These are phyloP conservation scores for Mrakia frigida DNA, from an alignment of 768 basidiomycete genomes.

Conservation along the genomic window DNA sequence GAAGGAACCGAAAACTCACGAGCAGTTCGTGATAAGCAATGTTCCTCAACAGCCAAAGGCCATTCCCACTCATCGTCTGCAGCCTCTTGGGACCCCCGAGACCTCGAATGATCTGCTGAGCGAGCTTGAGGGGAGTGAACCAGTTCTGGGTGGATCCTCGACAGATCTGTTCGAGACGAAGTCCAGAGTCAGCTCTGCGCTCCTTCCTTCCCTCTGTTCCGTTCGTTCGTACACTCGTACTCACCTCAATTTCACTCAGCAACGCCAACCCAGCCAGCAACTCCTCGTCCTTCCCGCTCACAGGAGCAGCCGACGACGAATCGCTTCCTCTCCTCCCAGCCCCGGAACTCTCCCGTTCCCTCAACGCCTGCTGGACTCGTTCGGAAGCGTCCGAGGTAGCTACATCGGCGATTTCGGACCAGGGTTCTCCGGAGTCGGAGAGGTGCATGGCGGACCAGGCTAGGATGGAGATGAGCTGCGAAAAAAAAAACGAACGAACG, in stretches of 20 bases:
- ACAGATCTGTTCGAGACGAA: constrained; percentile 21
- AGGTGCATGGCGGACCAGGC: constrained; percentile 32
- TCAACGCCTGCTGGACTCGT: constrained; percentile 11
- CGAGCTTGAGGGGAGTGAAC: constrained; percentile 21
- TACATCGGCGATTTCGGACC: constrained; percentile 25
- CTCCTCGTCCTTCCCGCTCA: constrained; percentile 16
- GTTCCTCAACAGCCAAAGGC: constrained; percentile 24
- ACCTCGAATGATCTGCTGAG: constrained; percentile 20
- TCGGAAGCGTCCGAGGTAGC: not conserved
- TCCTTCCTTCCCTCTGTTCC: not conserved
- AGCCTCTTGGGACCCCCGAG: constrained; percentile 24
- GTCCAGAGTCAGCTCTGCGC: not conserved
- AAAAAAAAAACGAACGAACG: no score
- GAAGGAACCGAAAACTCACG: not conserved
- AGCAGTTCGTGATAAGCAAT: constrained; percentile 30
- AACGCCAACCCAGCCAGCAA: constrained; percentile 28
- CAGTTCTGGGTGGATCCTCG: constrained; percentile 30
- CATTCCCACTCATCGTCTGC: not conserved
- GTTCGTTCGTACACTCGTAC: not conserved
- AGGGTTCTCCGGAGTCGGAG: constrained; percentile 24
- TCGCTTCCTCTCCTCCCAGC: not conserved
- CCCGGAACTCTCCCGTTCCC: not conserved
- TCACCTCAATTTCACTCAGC: constrained; percentile 29
- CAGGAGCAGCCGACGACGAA: no score
- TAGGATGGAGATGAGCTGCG: constrained; percentile 26